Evolutionary conservation across 140 eudicot species (phyloP).

Genomic region (Flaveria floridana): DNA sequence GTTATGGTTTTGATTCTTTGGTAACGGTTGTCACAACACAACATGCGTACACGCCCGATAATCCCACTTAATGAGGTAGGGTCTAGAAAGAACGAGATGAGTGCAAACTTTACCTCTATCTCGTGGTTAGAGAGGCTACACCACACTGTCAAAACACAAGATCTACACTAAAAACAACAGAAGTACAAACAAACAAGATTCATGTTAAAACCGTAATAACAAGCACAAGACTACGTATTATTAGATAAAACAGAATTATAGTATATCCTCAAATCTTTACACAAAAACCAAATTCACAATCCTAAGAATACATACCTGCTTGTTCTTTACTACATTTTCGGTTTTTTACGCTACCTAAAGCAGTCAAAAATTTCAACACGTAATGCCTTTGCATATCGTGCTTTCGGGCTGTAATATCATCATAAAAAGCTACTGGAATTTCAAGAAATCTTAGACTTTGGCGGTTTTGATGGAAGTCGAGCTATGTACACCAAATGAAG

Average conservation of each 20-base stretch:
- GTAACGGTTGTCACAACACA: neutral
- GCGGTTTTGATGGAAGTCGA: neutral
- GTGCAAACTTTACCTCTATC: no score
- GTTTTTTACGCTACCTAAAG: conserved; percentile 34
- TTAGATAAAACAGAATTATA: conserved; percentile 13
- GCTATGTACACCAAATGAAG: conserved; percentile 42
- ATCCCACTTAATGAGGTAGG: no score
- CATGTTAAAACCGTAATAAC: conserved; percentile 12
- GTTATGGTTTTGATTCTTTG: neutral
- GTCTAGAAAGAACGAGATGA: no score
- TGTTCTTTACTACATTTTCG: conserved; percentile 22
- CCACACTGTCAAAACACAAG: no score
- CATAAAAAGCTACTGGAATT: conserved; percentile 25
- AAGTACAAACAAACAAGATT: neutral
- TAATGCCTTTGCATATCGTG: conserved; percentile 37
- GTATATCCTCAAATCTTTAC: conserved; percentile 33
- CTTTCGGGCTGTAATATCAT: conserved; percentile 14
- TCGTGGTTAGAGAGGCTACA: no score
- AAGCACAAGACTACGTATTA: conserved; percentile 23
- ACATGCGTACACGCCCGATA: no score
- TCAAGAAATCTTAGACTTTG: conserved; percentile 25
- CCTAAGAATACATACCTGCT: conserved; percentile 28
- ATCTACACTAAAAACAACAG: neutral
- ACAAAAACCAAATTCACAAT: conserved; percentile 35
- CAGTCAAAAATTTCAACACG: conserved; percentile 42